Conservation (phyloP, 129 eudicot genomes). For the Dittrichia graveolens region DNA sequence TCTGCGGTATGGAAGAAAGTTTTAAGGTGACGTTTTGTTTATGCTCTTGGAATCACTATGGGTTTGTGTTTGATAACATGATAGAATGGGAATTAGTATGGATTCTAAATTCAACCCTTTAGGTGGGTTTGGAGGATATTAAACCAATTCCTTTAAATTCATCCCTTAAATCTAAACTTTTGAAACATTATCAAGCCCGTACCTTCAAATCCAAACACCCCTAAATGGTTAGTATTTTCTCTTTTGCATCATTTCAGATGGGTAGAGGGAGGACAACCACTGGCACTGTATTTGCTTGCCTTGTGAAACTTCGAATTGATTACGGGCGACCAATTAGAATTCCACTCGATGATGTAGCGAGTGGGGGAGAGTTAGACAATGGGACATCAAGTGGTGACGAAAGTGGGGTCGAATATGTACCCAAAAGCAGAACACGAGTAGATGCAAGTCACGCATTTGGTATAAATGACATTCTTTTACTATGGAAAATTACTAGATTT, state of each 20-base stretch:
- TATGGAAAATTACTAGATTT: slow-evolving; percentile 95
- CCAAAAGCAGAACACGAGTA: slow-evolving; percentile 40
- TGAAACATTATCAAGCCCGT: no score
- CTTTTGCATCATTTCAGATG: slow-evolving; percentile 54
- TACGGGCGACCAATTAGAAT: slow-evolving; percentile 78
- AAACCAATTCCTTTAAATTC: no score
- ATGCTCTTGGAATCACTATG: no score
- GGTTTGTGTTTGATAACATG: no score
- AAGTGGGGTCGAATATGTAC: slow-evolving; percentile 37
- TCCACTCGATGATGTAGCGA: slow-evolving; percentile 45
- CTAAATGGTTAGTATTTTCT: no score
- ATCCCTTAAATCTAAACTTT: no score
- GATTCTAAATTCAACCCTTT: no score
- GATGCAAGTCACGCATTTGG: slow-evolving; percentile 68
- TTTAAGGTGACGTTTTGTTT: neutral
- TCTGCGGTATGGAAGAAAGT: slow-evolving; percentile 6
- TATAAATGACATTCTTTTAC: slow-evolving; percentile 79
- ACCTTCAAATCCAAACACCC: no score
- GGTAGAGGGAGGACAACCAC: slow-evolving; percentile 96
- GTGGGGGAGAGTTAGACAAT: slow-evolving; percentile 46
- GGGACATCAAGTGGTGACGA: slow-evolving; percentile 75
- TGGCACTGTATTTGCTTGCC: slow-evolving; percentile 95
- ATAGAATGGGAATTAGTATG: no score
- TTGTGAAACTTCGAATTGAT: slow-evolving; percentile 83
- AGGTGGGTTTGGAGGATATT: no score